Conservation (phyloP, 257 asterid species). For the Solanum etuberosum region DNA sequence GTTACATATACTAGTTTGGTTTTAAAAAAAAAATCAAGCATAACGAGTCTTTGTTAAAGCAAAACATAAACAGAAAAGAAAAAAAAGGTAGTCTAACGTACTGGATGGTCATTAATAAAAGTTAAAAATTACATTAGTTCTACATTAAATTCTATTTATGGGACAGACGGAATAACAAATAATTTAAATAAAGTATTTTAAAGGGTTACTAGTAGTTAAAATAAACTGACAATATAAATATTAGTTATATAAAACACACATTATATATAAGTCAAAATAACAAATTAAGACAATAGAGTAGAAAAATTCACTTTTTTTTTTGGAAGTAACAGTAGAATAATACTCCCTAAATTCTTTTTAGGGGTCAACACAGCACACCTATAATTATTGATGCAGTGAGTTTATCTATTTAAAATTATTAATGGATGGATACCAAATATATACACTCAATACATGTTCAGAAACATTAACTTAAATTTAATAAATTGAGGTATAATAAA, state of each 20-base stretch:
- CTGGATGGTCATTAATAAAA: not conserved
- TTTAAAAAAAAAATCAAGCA: not conserved
- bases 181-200: not conserved
- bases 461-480: too few relatives aligned
- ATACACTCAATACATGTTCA: too few relatives aligned
- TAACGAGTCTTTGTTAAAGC: not conserved
- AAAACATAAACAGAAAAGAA: not conserved
- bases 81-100: not conserved
- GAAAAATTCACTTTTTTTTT: too few relatives aligned
- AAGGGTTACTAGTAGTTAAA: not conserved
- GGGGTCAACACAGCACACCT: too few relatives aligned
- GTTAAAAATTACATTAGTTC: not conserved
- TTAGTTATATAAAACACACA: not conserved
- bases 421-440: too few relatives aligned
- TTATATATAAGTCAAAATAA: not conserved
- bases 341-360: too few relatives aligned
- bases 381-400: too few relatives aligned
- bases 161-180: not conserved
- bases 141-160: not conserved
- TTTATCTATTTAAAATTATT: too few relatives aligned
- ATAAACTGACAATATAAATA: not conserved
- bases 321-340: too few relatives aligned
- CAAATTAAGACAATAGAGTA: too few relatives aligned
- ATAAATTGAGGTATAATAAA: too few relatives aligned
- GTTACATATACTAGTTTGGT: not conserved